These are phyloP conservation scores for Suhomyces bokatorum DNA, from an alignment of 1,139 yeast genomes.

Conservation along the genomic window DNA sequence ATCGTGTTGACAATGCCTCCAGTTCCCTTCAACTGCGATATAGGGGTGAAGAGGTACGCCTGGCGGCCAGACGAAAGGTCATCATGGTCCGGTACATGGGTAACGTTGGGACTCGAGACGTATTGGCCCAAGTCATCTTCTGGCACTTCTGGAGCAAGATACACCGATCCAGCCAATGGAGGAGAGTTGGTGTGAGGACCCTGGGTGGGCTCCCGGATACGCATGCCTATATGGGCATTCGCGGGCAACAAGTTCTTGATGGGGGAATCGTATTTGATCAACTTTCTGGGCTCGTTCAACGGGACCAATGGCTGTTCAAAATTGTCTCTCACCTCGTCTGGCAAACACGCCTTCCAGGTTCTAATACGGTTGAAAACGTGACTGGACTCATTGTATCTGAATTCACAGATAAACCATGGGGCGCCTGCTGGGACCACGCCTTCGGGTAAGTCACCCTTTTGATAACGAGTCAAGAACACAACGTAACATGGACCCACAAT, in stretches of 20 bases:
- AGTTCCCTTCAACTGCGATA: slow-evolving; percentile 46
- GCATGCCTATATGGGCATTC: slow-evolving; percentile 69
- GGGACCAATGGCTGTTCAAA: slow-evolving; percentile 76
- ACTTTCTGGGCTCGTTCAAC: slow-evolving; percentile 56
- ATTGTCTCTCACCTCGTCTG: slow-evolving; percentile 88
- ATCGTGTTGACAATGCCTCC: slow-evolving; percentile 32
- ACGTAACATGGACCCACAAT: slow-evolving; percentile 93
- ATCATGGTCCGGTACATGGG: slow-evolving; percentile 62
- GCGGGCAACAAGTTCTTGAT: slow-evolving; percentile 73
- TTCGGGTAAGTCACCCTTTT: slow-evolving; percentile 88
- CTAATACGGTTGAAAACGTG: slow-evolving; percentile 91
- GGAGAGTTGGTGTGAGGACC: slow-evolving; percentile 79
- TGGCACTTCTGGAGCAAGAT: slow-evolving; percentile 68
- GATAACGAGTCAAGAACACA: slow-evolving; percentile 89
- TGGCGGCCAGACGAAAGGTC: slow-evolving; percentile 41
- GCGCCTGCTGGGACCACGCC: slow-evolving; percentile 64
- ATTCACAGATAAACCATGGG: slow-evolving; percentile 92
- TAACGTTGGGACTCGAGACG: slow-evolving; percentile 49
- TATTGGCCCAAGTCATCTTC: slow-evolving; percentile 81
- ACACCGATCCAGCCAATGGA: slow-evolving; percentile 89
- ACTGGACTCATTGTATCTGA: slow-evolving; percentile 87
- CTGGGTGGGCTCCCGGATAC: slow-evolving; percentile 79
- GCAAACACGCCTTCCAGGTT: slow-evolving; percentile 98
- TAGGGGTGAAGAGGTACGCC: slow-evolving; percentile 49
- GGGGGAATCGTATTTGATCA: slow-evolving; percentile 80